Conservation (phyloP, 1,139 yeast species). For the Diutina sp. region DNA sequence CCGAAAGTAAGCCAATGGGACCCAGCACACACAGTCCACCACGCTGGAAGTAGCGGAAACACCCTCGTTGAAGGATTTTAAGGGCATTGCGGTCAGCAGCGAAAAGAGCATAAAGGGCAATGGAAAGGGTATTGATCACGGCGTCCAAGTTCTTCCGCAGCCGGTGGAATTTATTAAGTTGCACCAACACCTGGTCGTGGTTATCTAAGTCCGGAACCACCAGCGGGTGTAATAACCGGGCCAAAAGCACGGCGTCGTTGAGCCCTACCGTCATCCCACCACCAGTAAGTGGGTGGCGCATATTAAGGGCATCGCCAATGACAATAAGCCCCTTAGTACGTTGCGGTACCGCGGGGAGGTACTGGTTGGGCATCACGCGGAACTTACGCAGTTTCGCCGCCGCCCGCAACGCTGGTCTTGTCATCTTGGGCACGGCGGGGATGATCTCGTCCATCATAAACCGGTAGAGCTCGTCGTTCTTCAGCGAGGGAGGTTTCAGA, state of each 20-base stretch:
- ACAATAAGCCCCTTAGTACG: slow-evolving; percentile 67
- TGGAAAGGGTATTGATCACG: slow-evolving; percentile 80
- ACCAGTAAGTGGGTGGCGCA: slow-evolving; percentile 98
- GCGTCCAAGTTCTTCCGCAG: slow-evolving; percentile 70
- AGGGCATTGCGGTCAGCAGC: slow-evolving; percentile 71
- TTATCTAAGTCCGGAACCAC: slow-evolving; percentile 48
- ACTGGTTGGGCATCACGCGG: slow-evolving; percentile 91
- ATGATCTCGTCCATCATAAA: slow-evolving; percentile 51
- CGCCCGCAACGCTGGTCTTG: slow-evolving; percentile 52
- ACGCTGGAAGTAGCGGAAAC: slow-evolving; percentile 70
- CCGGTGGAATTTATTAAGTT: slow-evolving; percentile 55
- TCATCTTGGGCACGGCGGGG: slow-evolving; percentile 53
- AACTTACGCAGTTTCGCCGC: slow-evolving; percentile 35
- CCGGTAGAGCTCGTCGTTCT: slow-evolving; percentile 42
- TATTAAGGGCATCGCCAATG: slow-evolving; percentile 88
- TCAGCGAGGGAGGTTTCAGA: slow-evolving; percentile 54
- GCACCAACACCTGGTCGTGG: slow-evolving; percentile 38
- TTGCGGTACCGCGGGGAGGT: slow-evolving; percentile 58
- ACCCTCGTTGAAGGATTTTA: slow-evolving; percentile 68
- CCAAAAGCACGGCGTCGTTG: slow-evolving; percentile 66
- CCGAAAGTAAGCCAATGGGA: slow-evolving; percentile 79
- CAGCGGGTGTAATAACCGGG: slow-evolving; percentile 44
- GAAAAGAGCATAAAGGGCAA: slow-evolving; percentile 80
- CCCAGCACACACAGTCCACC: slow-evolving; percentile 75
- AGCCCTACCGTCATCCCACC: slow-evolving; percentile 99